phyloP scores from a whole-genome alignment of 805 yeast species.

The Pichia cabralensis region DNA sequence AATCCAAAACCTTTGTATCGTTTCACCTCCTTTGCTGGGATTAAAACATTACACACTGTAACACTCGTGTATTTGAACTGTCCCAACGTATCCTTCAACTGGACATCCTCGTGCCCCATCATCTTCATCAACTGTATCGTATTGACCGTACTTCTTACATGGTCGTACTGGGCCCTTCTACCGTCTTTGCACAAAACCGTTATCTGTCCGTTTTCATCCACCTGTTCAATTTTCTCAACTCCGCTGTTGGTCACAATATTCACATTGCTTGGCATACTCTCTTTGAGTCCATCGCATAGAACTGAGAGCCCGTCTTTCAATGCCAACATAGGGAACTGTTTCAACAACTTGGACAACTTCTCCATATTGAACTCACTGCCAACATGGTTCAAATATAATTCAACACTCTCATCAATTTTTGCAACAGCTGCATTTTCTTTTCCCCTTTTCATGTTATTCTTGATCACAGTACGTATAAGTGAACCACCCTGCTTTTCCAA shows the following conservation, averaged over 20 bases:
- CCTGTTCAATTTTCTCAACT: constrained; percentile 14
- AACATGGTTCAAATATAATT: constrained; percentile 2
- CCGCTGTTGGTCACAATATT: constrained; percentile 25
- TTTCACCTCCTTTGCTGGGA: constrained; percentile 36
- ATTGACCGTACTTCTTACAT: constrained; percentile 50
- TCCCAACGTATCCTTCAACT: constrained; percentile 11
- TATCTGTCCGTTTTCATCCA: constrained; percentile 13
- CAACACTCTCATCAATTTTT: constrained; percentile 13
- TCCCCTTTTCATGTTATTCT: not conserved
- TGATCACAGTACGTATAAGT: constrained; percentile 32
- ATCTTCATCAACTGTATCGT: constrained; percentile 31
- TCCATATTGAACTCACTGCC: constrained; percentile 26
- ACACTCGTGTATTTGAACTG: constrained; percentile 36
- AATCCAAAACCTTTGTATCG: constrained; percentile 69
- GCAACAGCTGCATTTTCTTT: constrained; percentile 15
- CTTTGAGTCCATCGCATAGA: constrained; percentile 36
- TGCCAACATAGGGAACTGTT: constrained; percentile 52
- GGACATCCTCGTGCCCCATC: constrained; percentile 13
- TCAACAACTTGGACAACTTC: constrained; percentile 29
- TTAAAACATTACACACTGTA: constrained; percentile 59
- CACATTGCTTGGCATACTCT: constrained; percentile 34
- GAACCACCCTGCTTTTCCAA: constrained; percentile 56
- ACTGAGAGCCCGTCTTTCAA: constrained; percentile 45
- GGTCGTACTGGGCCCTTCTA: constrained; percentile 30
- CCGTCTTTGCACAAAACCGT: constrained; percentile 11